Base-by-base conservation (phyloP, 2,329 filamentous ascomycete genomes). In the Penicillium nordicum region DNA sequence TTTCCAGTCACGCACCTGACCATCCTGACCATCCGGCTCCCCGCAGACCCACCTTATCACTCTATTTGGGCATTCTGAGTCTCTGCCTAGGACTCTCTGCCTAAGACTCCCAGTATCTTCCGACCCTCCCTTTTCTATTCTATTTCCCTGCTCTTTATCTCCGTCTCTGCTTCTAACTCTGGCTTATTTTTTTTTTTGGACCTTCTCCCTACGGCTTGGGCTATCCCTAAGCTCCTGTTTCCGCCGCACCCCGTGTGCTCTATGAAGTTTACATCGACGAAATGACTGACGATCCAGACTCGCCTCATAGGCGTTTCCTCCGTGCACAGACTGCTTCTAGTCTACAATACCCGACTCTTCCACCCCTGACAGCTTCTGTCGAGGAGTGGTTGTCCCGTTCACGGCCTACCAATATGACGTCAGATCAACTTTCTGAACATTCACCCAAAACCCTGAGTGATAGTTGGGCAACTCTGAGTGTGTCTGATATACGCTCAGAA, bases 391-490 rank as follows among this genome's bases (percentile, higher is more conserved):
- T 76, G 48, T 76, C 73, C 42, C 72, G 68, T 44, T 77, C 74
- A 50, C 69, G 71, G 51, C 73, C 72, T n/a, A 66, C 73, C 61
- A 68, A 60, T 57, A 77, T 77, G 75, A 71, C 72, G 63, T 74
- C 72, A 64, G 68, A 68, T 49, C 58, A 59, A 23, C 56, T 61
- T n/a, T 51, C 62, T 14, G 68, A 72, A 11, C 66, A 67, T 30
- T 58, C 65, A 4, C 32, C 62, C 48, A 62, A 69, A 59, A 68
- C 74, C 11, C 64, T 79, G 57, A 75, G 74, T 53, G 77, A 78
- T 53, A 79, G 77, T 62, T 79, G 77, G 77, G 74, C 77, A 21
- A 76, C 74, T 2, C 65, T 79, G 55, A 76, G 74, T 51, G 70
- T 69, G n/a, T 73, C 74, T 18, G 76, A 79, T 57, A 66, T 71